These are phyloP conservation scores for Zarea fungicola DNA, from an alignment of 2,329 filamentous ascomycete species.

Conservation along the genomic window DNA sequence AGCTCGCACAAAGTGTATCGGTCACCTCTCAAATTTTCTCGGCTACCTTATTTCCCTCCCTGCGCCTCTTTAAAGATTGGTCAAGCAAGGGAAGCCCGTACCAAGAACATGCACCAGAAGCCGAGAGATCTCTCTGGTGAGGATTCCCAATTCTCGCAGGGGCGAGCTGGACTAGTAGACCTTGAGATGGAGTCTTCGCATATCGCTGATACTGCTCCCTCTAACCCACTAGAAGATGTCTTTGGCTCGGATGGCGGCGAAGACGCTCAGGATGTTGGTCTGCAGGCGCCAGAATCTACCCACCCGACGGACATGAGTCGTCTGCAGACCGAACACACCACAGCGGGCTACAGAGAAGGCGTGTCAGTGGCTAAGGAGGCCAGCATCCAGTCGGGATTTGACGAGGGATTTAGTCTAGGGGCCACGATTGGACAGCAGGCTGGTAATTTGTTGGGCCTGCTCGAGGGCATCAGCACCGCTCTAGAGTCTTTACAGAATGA, in stretches of 20 bases:
- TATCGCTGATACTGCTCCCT: background rate
- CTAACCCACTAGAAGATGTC: constrained; percentile 31
- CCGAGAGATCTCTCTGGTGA: constrained; percentile 7
- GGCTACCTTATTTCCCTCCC: constrained; percentile 5
- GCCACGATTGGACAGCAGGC: constrained; percentile 71
- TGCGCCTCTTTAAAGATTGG: constrained; percentile 6
- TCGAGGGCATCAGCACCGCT: constrained; percentile 65
- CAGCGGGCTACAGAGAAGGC: constrained; percentile 86
- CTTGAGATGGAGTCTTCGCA: background rate
- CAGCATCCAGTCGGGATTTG: constrained; percentile 82
- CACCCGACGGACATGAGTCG: constrained; percentile 64
- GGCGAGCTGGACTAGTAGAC: background rate
- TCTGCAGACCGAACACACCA: constrained; percentile 71
- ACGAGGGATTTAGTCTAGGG: constrained; percentile 82
- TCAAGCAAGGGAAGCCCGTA: background rate
- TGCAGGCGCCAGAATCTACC: constrained; percentile 14
- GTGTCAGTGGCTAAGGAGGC: constrained; percentile 68
- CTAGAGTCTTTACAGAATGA: constrained; percentile 27
- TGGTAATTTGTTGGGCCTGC: constrained; percentile 68
- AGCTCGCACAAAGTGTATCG: constrained; percentile 9
- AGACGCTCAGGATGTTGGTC: constrained; percentile 5
- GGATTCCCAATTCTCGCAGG: constrained; percentile 9
- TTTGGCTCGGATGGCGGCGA: constrained; percentile 25
- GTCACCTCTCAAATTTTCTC: constrained; percentile 4
- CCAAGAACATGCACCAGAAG: constrained; percentile 10